Evolutionary conservation across 371 early-diverging fungal genomes (phyloP).

Genomic region (Lichtheimia ornata): DNA sequence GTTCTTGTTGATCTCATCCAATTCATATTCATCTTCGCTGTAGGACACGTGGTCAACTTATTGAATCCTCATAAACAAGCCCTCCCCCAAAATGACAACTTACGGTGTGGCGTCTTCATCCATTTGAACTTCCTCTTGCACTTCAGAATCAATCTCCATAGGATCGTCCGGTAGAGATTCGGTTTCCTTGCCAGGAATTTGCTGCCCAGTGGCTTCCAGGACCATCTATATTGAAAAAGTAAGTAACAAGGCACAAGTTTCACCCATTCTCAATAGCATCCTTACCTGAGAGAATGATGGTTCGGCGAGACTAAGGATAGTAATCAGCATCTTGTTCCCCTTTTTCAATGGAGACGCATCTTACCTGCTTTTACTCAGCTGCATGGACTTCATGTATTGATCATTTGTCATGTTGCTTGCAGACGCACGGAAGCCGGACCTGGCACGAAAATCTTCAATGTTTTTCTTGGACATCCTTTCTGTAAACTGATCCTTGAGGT

Average conservation of each 20-base stretch:
- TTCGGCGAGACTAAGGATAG: too few species aligned
- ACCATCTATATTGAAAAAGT: conserved; percentile 12
- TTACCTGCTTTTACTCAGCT: conserved; percentile 40
- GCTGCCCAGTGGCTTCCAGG: conserved; percentile 15
- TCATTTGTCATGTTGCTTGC: not conserved
- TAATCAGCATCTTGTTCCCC: not conserved
- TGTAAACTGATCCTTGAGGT: conserved; percentile 20
- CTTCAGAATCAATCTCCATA: not conserved
- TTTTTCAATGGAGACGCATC: not conserved
- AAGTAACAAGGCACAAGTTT: too few species aligned
- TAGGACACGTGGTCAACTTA: too few species aligned
- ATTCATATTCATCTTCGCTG: conserved; percentile 24
- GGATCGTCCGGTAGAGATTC: not conserved
- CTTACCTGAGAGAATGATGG: too few species aligned
- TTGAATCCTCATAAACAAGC: too few species aligned
- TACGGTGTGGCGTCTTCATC: too few species aligned
- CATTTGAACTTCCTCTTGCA: not conserved
- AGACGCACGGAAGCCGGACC: conserved; percentile 12
- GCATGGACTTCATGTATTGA: conserved; percentile 29
- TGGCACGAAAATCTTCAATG: conserved; percentile 40
- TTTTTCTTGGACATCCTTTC: conserved; percentile 34
- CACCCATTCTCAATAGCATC: not conserved
- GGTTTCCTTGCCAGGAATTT: not conserved
- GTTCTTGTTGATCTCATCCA: conserved; percentile 61
- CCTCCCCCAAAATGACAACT: too few species aligned